phyloP scores from a whole-genome alignment of 2,329 filamentous ascomycete species.

The Eurotiales sp. region DNA sequence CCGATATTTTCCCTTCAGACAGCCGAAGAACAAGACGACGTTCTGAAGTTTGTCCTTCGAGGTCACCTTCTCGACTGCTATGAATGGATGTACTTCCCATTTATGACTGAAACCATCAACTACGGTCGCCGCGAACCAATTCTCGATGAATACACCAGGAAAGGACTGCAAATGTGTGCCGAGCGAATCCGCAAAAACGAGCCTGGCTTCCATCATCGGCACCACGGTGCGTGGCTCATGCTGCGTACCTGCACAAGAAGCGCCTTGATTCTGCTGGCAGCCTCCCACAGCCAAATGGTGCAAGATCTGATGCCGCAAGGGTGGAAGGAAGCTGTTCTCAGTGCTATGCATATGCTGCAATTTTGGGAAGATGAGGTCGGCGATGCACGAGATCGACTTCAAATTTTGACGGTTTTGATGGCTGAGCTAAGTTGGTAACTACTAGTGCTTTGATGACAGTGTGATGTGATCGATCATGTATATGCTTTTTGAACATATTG shows the following conservation, averaged over 20 bases:
- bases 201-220: conserved; percentile 29
- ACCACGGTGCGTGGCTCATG: conserved; percentile 35
- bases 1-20: conserved; percentile 21
- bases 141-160: conserved; percentile 24
- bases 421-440: conserved; percentile 15
- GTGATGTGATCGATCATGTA: too few relatives aligned
- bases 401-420: conserved; percentile 20
- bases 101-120: conserved; percentile 29
- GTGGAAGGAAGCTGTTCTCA: conserved; percentile 23
- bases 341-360: conserved; percentile 24
- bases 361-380: conserved; percentile 26
- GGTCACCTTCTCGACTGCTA: conserved; percentile 35
- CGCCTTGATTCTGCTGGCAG: conserved; percentile 27
- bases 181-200: conserved; percentile 33
- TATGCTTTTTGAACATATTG: too few relatives aligned
- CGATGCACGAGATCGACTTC: conserved; percentile 24
- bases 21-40: conserved; percentile 25
- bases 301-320: conserved; percentile 22
- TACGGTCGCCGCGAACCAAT: conserved; percentile 19
- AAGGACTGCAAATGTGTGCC: conserved; percentile 29
- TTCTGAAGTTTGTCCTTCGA: conserved; percentile 32
- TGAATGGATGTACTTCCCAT: conserved; percentile 38
- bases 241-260: conserved; percentile 30
- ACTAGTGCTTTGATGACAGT: neutral
- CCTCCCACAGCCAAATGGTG: conserved; percentile 15